phyloP scores from a whole-genome alignment of 768 basidiomycete species.

The Suillus hirtellus region DNA sequence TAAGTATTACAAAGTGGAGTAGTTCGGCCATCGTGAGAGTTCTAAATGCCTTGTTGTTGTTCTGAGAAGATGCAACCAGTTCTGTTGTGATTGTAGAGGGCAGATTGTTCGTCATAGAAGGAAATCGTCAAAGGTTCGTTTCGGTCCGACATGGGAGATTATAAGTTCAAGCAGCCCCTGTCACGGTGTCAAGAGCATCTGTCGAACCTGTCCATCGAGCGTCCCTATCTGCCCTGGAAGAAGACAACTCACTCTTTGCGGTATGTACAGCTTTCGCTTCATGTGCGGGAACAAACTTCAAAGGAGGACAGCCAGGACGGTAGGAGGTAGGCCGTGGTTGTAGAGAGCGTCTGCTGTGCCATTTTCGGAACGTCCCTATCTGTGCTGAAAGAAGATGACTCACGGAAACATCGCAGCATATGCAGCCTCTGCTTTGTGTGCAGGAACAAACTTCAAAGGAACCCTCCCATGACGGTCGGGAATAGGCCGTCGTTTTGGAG shows the following conservation, averaged over 20 bases:
- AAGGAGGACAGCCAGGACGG: conserved; percentile 15
- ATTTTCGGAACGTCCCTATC: not conserved
- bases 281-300: conserved; percentile 25
- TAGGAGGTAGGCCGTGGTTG: not conserved
- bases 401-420: conserved; percentile 18
- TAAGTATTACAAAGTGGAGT: not conserved
- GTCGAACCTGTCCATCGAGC: not conserved
- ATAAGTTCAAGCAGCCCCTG: not conserved
- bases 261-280: conserved; percentile 32
- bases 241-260: conserved; percentile 20
- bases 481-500: not conserved
- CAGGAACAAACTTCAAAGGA: conserved; percentile 26
- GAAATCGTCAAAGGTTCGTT: not conserved
- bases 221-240: not conserved
- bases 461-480: not conserved
- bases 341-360: not conserved
- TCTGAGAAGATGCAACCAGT: no score
- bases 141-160: not conserved
- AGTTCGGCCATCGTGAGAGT: not conserved
- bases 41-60: not conserved
- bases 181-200: not conserved
- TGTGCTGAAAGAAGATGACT: not conserved
- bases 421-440: conserved; percentile 29
- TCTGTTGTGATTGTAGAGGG: not conserved
- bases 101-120: not conserved